phyloP scores from a whole-genome alignment of 495 filamentous ascomycete genomes.

The Hypoxylon fuscum region DNA sequence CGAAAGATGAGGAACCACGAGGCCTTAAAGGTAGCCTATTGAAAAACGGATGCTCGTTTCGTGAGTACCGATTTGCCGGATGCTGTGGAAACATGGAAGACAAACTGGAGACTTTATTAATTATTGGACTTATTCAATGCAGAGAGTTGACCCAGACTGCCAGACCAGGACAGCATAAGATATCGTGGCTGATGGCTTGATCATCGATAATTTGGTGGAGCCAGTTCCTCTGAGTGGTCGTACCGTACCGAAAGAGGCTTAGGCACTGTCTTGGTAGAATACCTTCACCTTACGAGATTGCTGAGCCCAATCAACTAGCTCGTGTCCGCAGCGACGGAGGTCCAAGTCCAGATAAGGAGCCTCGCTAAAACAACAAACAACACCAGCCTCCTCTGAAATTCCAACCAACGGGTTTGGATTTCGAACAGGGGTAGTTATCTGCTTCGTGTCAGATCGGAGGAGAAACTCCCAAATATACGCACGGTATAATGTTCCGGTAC shows the following conservation, averaged over 20 bases:
- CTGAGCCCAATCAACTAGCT: not conserved
- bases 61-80: constrained; percentile 8
- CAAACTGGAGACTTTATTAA: constrained; percentile 8
- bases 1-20: too few relatives aligned
- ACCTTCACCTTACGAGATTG: not conserved
- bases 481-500: constrained; percentile 13
- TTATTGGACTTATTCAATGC: constrained; percentile 4
- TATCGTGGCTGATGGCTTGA: constrained; percentile 37
- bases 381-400: constrained; percentile 19
- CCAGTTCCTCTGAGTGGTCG: not conserved
- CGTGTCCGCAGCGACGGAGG: not conserved
- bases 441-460: not conserved
- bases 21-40: constrained; percentile 14
- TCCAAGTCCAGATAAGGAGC: not conserved
- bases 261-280: constrained; percentile 6
- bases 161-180: constrained; percentile 18
- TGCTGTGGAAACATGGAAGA: constrained; percentile 15
- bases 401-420: not conserved
- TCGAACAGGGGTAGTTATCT: not conserved
- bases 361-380: constrained; percentile 1
- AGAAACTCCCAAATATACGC: not conserved
- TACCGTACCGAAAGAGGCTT: not conserved
- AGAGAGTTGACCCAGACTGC: constrained; percentile 4
- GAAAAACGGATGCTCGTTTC: not conserved
- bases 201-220: constrained; percentile 24